These are phyloP conservation scores for Ophiocordyceps camponoti-leonardi DNA, from an alignment of 2,329 filamentous ascomycete genomes.

Conservation along the genomic window DNA sequence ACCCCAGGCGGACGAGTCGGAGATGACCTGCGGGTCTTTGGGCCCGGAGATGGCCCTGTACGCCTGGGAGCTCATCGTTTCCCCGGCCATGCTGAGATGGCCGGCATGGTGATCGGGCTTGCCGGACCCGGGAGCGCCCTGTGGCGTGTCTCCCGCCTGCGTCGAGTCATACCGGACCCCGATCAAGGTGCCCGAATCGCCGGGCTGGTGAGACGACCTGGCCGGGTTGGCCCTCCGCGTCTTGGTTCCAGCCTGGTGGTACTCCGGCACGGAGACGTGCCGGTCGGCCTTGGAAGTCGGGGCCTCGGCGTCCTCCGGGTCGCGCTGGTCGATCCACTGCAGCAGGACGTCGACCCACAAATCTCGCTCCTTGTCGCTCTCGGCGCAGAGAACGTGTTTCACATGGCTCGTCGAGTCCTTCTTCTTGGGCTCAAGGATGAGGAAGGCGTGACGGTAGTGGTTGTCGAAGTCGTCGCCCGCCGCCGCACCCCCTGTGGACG, in stretches of 20 bases:
- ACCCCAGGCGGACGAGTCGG: constrained; percentile 74
- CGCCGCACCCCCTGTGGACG: background rate
- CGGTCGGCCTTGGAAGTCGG: constrained; percentile 17
- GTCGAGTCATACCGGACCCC: constrained; percentile 41
- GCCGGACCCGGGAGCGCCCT: constrained; percentile 18
- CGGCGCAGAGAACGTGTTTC: constrained; percentile 86
- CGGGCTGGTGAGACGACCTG: constrained; percentile 17
- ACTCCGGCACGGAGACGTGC: constrained; percentile 17
- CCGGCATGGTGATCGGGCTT: constrained; percentile 15
- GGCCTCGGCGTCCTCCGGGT: constrained; percentile 32
- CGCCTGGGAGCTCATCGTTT: constrained; percentile 21
- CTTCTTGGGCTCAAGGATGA: constrained; percentile 88
- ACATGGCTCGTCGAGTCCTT: constrained; percentile 81
- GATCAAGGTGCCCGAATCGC: constrained; percentile 30
- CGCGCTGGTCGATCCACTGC: constrained; percentile 68
- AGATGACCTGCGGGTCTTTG: constrained; percentile 68
- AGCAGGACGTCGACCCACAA: constrained; percentile 83
- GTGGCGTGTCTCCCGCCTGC: constrained; percentile 32
- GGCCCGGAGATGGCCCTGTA: constrained; percentile 57
- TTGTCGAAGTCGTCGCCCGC: constrained; percentile 66
- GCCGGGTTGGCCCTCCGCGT: constrained; percentile 14
- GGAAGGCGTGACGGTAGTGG: constrained; percentile 90
- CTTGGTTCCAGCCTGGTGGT: constrained; percentile 6
- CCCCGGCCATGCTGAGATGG: constrained; percentile 11
- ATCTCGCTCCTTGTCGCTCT: constrained; percentile 85